Evolutionary conservation across 768 basidiomycete species (phyloP).

Genomic region (Tulasnella sp.): DNA sequence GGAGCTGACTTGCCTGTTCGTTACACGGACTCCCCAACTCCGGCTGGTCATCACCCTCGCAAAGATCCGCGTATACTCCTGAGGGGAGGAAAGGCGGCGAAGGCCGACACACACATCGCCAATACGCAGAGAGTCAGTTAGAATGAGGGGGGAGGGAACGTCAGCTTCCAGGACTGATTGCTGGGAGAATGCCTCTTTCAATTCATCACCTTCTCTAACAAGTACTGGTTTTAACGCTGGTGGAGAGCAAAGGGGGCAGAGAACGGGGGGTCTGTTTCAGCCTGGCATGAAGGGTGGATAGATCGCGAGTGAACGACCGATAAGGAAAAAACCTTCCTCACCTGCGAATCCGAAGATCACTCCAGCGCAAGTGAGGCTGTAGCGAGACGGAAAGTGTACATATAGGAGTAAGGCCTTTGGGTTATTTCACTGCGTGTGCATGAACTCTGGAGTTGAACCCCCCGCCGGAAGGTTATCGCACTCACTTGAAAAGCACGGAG

Average conservation of each 20-base stretch:
- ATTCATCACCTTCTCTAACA: constrained; percentile 34
- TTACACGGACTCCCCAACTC: constrained; percentile 30
- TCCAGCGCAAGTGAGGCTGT: constrained; percentile 36
- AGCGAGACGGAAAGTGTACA: background rate
- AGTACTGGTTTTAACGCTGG: constrained; percentile 41
- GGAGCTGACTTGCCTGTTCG: constrained; percentile 31
- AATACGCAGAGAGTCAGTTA: background rate
- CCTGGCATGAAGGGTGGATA: too few species aligned
- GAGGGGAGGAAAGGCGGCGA: background rate
- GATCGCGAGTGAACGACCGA: background rate
- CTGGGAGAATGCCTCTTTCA: background rate
- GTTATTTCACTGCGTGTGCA: background rate
- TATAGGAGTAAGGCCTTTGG: background rate
- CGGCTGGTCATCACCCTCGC: constrained; percentile 31
- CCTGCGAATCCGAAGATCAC: constrained; percentile 39
- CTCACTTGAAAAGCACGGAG: constrained; percentile 27
- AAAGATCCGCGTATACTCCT: constrained; percentile 38
- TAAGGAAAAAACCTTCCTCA: constrained; percentile 13
- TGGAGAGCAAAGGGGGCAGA: background rate
- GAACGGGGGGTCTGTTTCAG: too few species aligned
- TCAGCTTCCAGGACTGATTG: background rate
- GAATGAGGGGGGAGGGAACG: constrained; percentile 6
- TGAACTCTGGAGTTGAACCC: background rate
- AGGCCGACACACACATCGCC: background rate
- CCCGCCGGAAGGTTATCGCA: background rate